phyloP scores from a whole-genome alignment of 148 eudicot species.

The Polygonum aviculare region DNA sequence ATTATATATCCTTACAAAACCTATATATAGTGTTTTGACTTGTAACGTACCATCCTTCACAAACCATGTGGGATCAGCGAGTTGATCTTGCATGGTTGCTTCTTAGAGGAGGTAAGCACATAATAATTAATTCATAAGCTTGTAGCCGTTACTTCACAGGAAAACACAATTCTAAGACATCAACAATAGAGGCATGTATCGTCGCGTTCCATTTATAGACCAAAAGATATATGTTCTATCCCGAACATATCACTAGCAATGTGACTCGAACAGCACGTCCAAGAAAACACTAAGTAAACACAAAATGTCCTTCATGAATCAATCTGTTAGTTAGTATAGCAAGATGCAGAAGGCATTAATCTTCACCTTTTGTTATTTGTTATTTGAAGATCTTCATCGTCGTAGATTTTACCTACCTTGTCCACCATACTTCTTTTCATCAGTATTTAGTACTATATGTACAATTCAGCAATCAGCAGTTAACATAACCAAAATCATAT shows the following conservation, averaged over 20 bases:
- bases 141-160: not conserved
- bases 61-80: not conserved
- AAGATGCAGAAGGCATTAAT: not conserved
- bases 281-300: not conserved
- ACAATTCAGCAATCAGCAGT: not conserved
- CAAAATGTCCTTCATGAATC: not conserved
- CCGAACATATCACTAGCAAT: not conserved
- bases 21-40: no score
- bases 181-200: no score
- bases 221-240: not conserved
- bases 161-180: not conserved
- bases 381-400: constrained; percentile 57
- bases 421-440: constrained; percentile 86
- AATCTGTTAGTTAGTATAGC: not conserved
- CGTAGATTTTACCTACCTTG: constrained; percentile 43
- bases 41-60: not conserved
- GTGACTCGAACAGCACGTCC: not conserved
- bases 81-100: not conserved
- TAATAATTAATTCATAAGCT: no score
- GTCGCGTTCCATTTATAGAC: no score
- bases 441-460: constrained; percentile 74
- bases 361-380: constrained; percentile 61
- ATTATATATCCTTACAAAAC: no score
- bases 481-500: not conserved
- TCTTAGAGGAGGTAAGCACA: not conserved